Evolutionary conservation across 1,284 basidiomycete genomes (phyloP), one percentile per base, ranked within the genome.

Genomic region (Cystobasidium slooffiae): DNA sequence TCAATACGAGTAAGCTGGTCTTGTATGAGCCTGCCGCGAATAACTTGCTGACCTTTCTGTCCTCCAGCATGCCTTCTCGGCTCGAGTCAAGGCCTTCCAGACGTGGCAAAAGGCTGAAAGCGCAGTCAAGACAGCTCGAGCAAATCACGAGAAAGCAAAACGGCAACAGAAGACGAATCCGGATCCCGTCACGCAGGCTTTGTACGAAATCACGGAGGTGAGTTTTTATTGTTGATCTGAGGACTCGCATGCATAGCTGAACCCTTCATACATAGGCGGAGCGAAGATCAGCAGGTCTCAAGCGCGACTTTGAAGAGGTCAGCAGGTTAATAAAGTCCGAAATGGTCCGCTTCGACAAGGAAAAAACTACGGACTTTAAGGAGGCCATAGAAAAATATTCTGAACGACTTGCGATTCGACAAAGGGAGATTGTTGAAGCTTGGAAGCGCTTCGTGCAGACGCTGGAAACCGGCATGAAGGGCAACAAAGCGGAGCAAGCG

Each of bases 311-410:
- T 80, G 94, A 97, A 58, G 87, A 90, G 41, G 90, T 92, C 6
- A 91, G 93, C 39, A 89, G 89, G 77, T 84, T 97, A 37, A 90
- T 94, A 80, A 98, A 98, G 83, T 64, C 62, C 6, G 97, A 99
- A 84, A 89, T 97, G 79, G 89, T 88, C n/a, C 85, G 94, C 44
- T 97, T 99, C 81, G 96, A 99, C 83, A 87, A 89, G 80, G 95
- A 97, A 83, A 88, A 94, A 56, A 88, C 98, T 41, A 89, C 92
- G 59, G 93, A 96, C 80, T 93, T 96, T 82, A 93, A 92, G 81
- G 84, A 86, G 44, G 86, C 89, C 1, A 82, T 96, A 73, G 90
- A 91, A 79, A 85, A 85, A 1, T 94, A 92, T 83, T 83, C 95
- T 74, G 89, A 91, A 64, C 91, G 91, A 10, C 91, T 94, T 89